These are phyloP conservation scores for Salicornia ramosissima DNA, from an alignment of 148 eudicot genomes.

Conservation along the genomic window DNA sequence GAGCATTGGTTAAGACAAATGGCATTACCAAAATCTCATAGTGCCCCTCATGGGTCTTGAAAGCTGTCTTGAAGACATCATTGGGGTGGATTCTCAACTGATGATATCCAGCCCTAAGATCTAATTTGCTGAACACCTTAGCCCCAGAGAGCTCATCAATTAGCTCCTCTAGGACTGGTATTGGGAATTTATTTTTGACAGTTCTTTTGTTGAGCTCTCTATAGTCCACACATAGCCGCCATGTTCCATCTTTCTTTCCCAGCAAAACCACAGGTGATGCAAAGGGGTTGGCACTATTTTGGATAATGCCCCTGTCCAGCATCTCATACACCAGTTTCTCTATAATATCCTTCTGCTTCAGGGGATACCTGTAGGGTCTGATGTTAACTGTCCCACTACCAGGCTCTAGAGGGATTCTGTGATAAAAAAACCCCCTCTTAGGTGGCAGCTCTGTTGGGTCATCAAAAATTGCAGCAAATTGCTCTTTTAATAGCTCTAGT, in stretches of 20 bases:
- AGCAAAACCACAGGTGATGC: too few species aligned
- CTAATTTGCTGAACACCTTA: background rate
- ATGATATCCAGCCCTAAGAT: background rate
- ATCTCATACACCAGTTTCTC: too few species aligned
- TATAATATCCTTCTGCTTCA: background rate
- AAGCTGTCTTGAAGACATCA: too few species aligned
- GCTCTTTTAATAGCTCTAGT: background rate
- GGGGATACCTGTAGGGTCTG: constrained; percentile 2
- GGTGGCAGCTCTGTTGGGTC: background rate
- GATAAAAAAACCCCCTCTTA: background rate
- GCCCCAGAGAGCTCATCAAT: background rate
- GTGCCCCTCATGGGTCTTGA: too few species aligned
- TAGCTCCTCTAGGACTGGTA: too few species aligned
- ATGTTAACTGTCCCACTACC: background rate
- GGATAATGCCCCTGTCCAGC: too few species aligned
- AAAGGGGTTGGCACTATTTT: too few species aligned
- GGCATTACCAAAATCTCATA: background rate
- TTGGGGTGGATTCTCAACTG: background rate
- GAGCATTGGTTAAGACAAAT: background rate
- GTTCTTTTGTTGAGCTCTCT: too few species aligned
- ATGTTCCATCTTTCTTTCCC: too few species aligned
- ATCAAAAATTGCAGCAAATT: background rate
- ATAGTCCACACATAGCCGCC: too few species aligned
- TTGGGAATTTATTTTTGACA: too few species aligned
- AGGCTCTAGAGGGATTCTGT: background rate